These are phyloP conservation scores for Krasilnikovozyma curviuscula DNA, from an alignment of 768 basidiomycete species.

Conservation along the genomic window DNA sequence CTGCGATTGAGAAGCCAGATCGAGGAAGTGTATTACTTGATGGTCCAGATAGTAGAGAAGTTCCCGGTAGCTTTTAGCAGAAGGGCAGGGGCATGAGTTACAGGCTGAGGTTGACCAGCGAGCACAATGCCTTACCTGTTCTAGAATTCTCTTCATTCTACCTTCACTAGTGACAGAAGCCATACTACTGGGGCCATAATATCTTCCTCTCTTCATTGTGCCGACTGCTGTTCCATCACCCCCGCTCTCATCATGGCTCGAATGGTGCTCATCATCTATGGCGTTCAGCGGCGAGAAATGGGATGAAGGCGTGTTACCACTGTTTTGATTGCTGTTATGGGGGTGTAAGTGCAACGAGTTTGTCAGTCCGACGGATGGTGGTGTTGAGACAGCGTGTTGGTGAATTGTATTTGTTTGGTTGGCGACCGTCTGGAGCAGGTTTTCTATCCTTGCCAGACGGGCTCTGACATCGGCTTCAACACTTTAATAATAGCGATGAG, in stretches of 20 bases:
- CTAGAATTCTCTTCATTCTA: too few relatives aligned
- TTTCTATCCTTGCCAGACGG: constrained; percentile 25
- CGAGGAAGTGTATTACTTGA: too few relatives aligned
- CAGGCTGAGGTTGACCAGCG: too few relatives aligned
- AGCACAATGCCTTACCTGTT: too few relatives aligned
- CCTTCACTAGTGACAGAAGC: constrained; percentile 4
- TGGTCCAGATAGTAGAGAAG: too few relatives aligned
- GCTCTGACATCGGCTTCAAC: constrained; percentile 23
- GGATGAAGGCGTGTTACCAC: not conserved
- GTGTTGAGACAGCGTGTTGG: too few relatives aligned
- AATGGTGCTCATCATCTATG: not conserved
- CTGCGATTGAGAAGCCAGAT: too few relatives aligned
- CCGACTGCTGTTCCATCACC: not conserved
- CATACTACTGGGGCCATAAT: constrained; percentile 9
- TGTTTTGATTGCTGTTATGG: not conserved
- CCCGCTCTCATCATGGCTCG: not conserved
- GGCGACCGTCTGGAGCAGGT: constrained; percentile 20
- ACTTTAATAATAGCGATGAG: constrained; percentile 1
- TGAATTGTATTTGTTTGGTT: constrained; percentile 4
- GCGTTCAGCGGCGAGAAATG: not conserved
- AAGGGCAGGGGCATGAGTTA: too few relatives aligned
- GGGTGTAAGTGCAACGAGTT: not conserved
- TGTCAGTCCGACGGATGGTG: too few relatives aligned
- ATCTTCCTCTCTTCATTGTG: constrained; percentile 8
- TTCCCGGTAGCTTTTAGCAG: too few relatives aligned